Evolutionary conservation across 805 yeast genomes (phyloP).

Genomic region (Metschnikowia kunwiensis): DNA sequence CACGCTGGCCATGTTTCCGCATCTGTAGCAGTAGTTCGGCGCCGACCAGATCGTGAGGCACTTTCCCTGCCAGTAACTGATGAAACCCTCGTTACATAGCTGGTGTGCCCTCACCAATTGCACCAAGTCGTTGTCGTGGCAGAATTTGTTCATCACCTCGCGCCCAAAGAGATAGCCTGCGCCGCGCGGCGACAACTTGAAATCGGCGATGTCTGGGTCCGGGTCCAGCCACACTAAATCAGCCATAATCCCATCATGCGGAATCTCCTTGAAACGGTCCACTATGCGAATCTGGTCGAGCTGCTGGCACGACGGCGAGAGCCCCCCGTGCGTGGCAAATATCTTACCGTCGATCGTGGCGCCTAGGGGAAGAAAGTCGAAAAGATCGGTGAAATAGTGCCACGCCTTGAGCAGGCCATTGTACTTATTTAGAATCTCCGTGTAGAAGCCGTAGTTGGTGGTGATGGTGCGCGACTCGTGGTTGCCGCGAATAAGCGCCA

Average conservation of each 20-base stretch:
- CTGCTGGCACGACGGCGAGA: conserved; percentile 92
- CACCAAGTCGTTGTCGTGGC: conserved; percentile 70
- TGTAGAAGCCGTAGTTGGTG: conserved; percentile 93
- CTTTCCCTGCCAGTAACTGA: conserved; percentile 83
- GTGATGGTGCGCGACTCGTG: conserved; percentile 97
- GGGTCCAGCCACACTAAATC: conserved; percentile 99
- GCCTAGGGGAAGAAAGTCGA: conserved; percentile 72
- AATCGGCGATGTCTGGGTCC: conserved; percentile 68
- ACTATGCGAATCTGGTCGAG: conserved; percentile 87
- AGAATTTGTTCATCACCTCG: conserved; percentile 84
- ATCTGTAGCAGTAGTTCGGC: conserved; percentile 94
- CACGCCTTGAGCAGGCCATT: conserved; percentile 72
- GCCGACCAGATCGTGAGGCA: conserved; percentile 98
- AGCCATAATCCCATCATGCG: conserved; percentile 99
- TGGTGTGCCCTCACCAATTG: conserved; percentile 94
- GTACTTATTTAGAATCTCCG: conserved; percentile 90
- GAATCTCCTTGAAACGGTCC: conserved; percentile 91
- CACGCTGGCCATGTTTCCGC: conserved; percentile 98
- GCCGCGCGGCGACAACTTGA: conserved; percentile 89
- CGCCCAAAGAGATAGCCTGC: conserved; percentile 97
- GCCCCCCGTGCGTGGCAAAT: conserved; percentile 96
- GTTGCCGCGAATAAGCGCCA: conserved; percentile 84
- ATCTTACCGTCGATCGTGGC: conserved; percentile 79
- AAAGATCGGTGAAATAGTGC: conserved; percentile 85
- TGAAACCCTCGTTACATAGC: conserved; percentile 93